phyloP scores from a whole-genome alignment of 441 rosid species.

The Adansonia grandidieri region DNA sequence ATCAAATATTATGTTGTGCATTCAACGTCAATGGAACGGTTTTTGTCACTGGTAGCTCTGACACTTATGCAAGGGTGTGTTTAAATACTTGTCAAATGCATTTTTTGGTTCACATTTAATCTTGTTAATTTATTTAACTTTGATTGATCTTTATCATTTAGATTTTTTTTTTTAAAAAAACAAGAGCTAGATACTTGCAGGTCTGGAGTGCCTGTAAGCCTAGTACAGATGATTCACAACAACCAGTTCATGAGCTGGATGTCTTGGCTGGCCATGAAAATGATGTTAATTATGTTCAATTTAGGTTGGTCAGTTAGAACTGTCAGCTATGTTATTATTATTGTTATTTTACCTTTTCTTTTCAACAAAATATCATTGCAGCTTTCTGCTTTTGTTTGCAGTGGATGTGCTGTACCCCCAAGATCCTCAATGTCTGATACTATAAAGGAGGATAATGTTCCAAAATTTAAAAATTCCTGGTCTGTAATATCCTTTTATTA shows the following conservation, averaged over 20 bases:
- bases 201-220: slow-evolving; percentile 79
- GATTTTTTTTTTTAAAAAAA: slow-evolving; percentile 9
- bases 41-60: slow-evolving; percentile 86
- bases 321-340: not conserved
- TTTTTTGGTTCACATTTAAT: slow-evolving; percentile 17
- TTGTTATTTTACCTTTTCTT: slow-evolving; percentile 19
- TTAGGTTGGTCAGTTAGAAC: slow-evolving; percentile 51
- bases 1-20: slow-evolving; percentile 77
- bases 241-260: slow-evolving; percentile 78
- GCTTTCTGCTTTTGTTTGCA: slow-evolving; percentile 41
- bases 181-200: slow-evolving; percentile 46
- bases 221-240: slow-evolving; percentile 50
- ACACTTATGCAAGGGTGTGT: slow-evolving; percentile 81
- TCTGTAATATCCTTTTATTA: slow-evolving; percentile 41
- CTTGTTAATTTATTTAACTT: slow-evolving; percentile 13
- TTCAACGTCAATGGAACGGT: slow-evolving; percentile 85
- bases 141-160: slow-evolving; percentile 32
- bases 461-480: slow-evolving; percentile 79
- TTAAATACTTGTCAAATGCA: slow-evolving; percentile 35
- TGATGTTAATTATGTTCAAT: slow-evolving; percentile 83
- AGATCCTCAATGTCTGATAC: slow-evolving; percentile 58
- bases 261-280: slow-evolving; percentile 80
- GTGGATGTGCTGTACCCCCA: slow-evolving; percentile 82
- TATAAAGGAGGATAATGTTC: slow-evolving; percentile 69
- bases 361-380: slow-evolving; percentile 27